Conservation (phyloP, 2,329 filamentous ascomycete genomes). For the Pestalotiopsis sp. region DNA sequence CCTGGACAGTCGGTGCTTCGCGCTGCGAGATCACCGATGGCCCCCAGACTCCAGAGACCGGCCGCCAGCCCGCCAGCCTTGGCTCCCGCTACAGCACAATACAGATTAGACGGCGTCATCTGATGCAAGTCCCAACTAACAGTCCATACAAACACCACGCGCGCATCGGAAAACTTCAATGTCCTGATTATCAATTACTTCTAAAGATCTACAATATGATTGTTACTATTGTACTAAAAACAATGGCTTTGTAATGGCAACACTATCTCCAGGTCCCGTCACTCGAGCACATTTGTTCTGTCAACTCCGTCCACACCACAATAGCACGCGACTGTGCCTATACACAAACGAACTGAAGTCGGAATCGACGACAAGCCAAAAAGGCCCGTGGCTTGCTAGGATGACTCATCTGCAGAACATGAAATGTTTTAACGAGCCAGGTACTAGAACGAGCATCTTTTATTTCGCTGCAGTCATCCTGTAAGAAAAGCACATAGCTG, state of each 20-base stretch:
- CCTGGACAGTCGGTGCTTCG: background rate
- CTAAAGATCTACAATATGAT: too few species aligned
- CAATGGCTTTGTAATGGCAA: too few species aligned
- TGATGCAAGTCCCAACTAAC: background rate
- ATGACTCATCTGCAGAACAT: background rate
- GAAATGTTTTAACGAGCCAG: too few species aligned
- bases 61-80: background rate
- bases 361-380: background rate
- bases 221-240: too few species aligned
- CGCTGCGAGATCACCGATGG: background rate
- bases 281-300: too few species aligned
- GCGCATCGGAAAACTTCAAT: too few species aligned
- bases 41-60: background rate
- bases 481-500: too few species aligned
- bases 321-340: background rate
- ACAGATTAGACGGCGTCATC: background rate
- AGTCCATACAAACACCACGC: background rate
- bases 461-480: too few species aligned
- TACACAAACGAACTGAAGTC: background rate
- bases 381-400: background rate
- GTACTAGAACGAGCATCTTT: too few species aligned
- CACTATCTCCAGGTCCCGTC: too few species aligned
- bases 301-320: too few species aligned
- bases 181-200: too few species aligned
- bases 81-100: background rate